Evolutionary conservation across 306 rosid genomes (phyloP).

Genomic region (Rosa rugosa): DNA sequence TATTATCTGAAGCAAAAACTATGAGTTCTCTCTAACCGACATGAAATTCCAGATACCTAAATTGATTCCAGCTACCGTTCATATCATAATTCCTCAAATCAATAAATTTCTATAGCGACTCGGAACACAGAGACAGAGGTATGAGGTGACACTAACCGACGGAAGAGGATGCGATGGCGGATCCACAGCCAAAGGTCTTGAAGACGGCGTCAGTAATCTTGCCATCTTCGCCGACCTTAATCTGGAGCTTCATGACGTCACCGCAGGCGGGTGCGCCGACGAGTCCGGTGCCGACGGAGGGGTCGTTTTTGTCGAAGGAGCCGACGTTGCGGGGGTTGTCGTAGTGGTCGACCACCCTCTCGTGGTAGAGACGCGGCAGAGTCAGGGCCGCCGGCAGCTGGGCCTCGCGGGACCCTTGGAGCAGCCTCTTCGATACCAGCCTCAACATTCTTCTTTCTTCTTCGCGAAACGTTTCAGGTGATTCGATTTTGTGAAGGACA

Average conservation of each 20-base stretch:
- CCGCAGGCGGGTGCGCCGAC: constrained; percentile 95
- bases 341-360: constrained; percentile 88
- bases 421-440: constrained; percentile 45
- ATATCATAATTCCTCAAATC: no score
- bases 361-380: constrained; percentile 62
- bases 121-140: no score
- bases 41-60: no score
- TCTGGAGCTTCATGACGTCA: constrained; percentile 93
- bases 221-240: constrained; percentile 74
- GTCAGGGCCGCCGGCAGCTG: constrained; percentile 38
- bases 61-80: no score
- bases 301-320: constrained; percentile 77
- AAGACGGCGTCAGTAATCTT: constrained; percentile 83
- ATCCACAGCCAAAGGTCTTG: constrained; percentile 93
- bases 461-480: neutral
- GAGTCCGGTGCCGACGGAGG: constrained; percentile 78
- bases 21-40: no score
- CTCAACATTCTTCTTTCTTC: constrained; percentile 45
- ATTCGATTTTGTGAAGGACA: constrained; percentile 1
- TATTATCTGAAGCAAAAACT: no score
- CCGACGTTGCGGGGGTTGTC: constrained; percentile 84
- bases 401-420: constrained; percentile 38
- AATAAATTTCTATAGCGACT: no score
- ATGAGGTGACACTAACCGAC: constrained; percentile 47
- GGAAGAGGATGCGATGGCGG: constrained; percentile 91